These are phyloP conservation scores for Tympanopsis confertula DNA, from an alignment of 2,329 filamentous ascomycete genomes.

Conservation along the genomic window DNA sequence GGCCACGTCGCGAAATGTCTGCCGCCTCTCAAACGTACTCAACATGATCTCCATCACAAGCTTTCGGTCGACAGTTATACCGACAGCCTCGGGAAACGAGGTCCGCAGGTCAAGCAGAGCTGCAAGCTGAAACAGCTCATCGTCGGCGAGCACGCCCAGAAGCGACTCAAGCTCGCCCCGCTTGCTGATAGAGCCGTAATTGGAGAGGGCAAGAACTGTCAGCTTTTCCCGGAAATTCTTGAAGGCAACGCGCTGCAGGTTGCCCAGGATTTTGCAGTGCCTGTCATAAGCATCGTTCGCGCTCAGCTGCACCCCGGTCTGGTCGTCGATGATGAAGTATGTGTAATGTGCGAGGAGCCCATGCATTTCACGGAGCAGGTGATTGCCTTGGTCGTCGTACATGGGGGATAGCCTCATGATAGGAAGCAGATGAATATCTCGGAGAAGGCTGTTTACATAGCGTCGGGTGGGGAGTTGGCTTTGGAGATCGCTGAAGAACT, in stretches of 20 bases:
- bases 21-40: constrained; percentile 62
- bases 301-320: constrained; percentile 68
- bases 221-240: constrained; percentile 82
- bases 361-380: constrained; percentile 69
- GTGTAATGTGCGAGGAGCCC: constrained; percentile 76
- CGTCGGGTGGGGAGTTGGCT: constrained; percentile 88
- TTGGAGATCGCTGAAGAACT: constrained; percentile 79
- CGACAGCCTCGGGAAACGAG: constrained; percentile 63
- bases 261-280: constrained; percentile 66
- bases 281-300: constrained; percentile 64
- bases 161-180: constrained; percentile 70
- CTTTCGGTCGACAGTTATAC: constrained; percentile 48
- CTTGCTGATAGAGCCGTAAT: constrained; percentile 78
- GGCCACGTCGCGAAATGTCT: constrained; percentile 72
- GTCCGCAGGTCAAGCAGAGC: constrained; percentile 64
- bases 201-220: constrained; percentile 81
- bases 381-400: constrained; percentile 63
- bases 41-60: constrained; percentile 64
- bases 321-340: constrained; percentile 81
- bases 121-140: constrained; percentile 62
- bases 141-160: constrained; percentile 60
- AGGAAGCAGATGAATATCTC: constrained; percentile 73
- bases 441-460: constrained; percentile 80
- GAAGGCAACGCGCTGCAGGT: constrained; percentile 65
- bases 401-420: constrained; percentile 68